phyloP scores from a whole-genome alignment of 768 basidiomycete species.

The Punctularia strigosozonata region DNA sequence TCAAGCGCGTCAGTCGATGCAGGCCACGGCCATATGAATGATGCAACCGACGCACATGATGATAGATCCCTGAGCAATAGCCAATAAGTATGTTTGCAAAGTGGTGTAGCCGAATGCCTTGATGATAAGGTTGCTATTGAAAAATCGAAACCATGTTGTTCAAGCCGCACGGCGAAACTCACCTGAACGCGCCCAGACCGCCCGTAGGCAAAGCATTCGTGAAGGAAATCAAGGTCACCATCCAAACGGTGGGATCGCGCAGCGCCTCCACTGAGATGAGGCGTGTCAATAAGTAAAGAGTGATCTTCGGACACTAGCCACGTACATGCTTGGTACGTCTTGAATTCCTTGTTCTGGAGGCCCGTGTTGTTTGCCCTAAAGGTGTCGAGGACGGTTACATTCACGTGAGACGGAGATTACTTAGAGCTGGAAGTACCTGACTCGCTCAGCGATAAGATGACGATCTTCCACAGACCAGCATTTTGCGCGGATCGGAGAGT shows the following conservation, averaged over 20 bases:
- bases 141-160: no score
- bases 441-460: constrained; percentile 35
- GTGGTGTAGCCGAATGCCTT: constrained; percentile 36
- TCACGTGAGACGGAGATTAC: no score
- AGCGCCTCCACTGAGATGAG: constrained; percentile 29
- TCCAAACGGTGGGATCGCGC: constrained; percentile 34
- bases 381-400: no score
- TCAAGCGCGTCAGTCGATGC: no score
- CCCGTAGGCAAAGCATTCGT: constrained; percentile 36
- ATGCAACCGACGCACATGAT: no score
- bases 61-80: constrained; percentile 27
- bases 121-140: constrained; percentile 42
- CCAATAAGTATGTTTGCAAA: constrained; percentile 40
- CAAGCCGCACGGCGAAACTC: no score
- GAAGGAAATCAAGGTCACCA: constrained; percentile 32
- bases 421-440: no score
- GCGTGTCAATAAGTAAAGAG: no score
- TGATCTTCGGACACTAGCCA: no score
- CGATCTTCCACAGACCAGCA: constrained; percentile 37
- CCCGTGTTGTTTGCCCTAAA: constrained; percentile 41
- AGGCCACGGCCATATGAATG: no score
- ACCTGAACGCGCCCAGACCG: constrained; percentile 35
- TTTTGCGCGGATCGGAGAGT: constrained; percentile 33
- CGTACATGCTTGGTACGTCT: constrained; percentile 28
- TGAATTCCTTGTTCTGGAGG: constrained; percentile 39